Evolutionary conservation across 2,329 filamentous ascomycete genomes (phyloP), one percentile per base, ranked within the genome.

Genomic region (Aspergillus spinulosporus): DNA sequence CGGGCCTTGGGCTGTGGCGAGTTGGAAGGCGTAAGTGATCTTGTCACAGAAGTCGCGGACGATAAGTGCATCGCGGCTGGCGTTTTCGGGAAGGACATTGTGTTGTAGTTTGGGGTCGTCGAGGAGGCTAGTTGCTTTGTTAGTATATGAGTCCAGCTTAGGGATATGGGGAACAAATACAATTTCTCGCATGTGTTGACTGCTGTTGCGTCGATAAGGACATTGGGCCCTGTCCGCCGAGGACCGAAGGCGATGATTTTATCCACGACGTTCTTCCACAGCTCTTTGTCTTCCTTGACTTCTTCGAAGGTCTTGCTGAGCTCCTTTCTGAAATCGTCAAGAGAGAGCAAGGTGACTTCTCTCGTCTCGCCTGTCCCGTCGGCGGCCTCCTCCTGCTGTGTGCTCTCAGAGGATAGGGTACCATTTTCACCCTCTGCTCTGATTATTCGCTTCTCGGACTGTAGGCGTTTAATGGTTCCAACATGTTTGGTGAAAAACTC

Each of bases 171-270:
- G 43, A 34, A 29, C 26, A 14, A 21, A 74, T 85, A 92, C 76
- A 90, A 86, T 76, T 85, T 89, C 47, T 87, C 81, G 63, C 90
- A 89, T 42, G 88, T 84, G 36, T 86, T 83, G 14, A 84, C 84
- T 40, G 84, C 79, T 0, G 93, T 97, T 3, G 85, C 81, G 71
- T 99, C 94, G 57, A 99, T 85, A 5, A 99, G 81, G 3, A 99
- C 75, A 70, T 99, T 99, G 1, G 93, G 91, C 0, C 94, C 94
- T 9, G 86, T 86, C 64, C 93, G 80, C 54, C 89, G 82, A 1
- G 94, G 93, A 0, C 93, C 94, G 71, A 99, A 99, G 0, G 90
- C 88, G n/a, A 87, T 84, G 64, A 99, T 93, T 66, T 86, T 86
- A 59, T 95, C 87, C 29, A 94, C 83, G 8, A 88, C 79, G 59